Percentiles rank a stretch among this genome's conserved stretches.
Evolutionary conservation across 1,139 yeast species (phyloP).

Genomic region (Diutina pseudorugosa): DNA sequence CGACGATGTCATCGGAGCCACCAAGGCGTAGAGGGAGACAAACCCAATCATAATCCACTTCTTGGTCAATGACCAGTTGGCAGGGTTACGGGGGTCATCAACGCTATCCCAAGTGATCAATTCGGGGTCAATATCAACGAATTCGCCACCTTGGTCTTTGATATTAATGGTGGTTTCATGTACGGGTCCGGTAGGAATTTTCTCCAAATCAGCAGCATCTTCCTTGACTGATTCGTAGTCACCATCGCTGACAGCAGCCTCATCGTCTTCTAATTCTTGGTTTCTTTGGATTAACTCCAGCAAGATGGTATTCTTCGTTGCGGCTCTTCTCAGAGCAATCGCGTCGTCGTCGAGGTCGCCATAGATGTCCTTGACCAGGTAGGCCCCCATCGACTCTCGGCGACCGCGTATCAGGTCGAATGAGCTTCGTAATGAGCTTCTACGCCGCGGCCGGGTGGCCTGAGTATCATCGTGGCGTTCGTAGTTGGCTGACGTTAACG

Average conservation of each 20-base stretch:
- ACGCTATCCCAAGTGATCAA: slow-evolving; percentile 1
- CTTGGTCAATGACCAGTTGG: slow-evolving; percentile 22
- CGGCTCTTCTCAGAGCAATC: not conserved
- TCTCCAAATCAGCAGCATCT: slow-evolving; percentile 8
- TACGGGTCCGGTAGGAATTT: not conserved
- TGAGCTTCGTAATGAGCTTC: not conserved
- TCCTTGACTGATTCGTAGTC: slow-evolving; percentile 5
- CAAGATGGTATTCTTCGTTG: not conserved
- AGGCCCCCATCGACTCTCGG: not conserved
- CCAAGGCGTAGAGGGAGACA: slow-evolving; percentile 30
- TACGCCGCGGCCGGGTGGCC: not conserved
- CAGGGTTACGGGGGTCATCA: slow-evolving; percentile 16
- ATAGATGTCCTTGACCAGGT: slow-evolving; percentile 12
- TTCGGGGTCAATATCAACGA: not conserved
- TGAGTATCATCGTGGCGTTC: not conserved
- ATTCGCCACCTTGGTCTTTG: slow-evolving; percentile 2
- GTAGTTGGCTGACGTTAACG: slow-evolving; percentile 2
- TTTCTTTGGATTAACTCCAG: not conserved
- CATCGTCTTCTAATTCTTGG: slow-evolving; percentile 1
- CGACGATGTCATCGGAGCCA: slow-evolving; percentile 35
- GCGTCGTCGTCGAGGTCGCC: not conserved
- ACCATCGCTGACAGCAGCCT: not conserved
- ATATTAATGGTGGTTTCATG: slow-evolving; percentile 1
- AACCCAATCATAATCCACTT: slow-evolving; percentile 20
- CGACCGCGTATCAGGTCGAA: slow-evolving; percentile 1